Evolutionary conservation across 176 grass and related monocot genomes (phyloP), one percentile per base, ranked within the genome.

Genomic region (Bolboschoenus planiculmis): DNA sequence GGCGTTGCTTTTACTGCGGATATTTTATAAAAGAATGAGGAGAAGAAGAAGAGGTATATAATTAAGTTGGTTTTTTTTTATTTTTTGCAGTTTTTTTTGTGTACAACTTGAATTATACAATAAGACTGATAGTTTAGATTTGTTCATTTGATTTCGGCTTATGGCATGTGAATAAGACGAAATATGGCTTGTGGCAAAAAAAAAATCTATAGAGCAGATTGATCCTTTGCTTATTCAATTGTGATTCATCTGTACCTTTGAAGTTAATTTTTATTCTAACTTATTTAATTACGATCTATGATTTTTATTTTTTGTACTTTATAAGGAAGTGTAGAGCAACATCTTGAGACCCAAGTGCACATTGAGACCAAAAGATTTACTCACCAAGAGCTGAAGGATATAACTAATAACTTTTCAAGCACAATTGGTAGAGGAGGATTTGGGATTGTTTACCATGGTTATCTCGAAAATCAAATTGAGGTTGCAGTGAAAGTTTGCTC

Each of bases 341-440:
- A 37, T 36, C 0, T 67, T 7, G 67, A 36, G 10, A 26, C 67
- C 1, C 67, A 72, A 46, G 39, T 61, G 36, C 55, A 81, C 21
- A 58, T 1, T 27, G 78, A 81, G 16, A 48, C 33, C 2, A 66
- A 78, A 1, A 66, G 10, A 4, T 86, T 89, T 58, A 83, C 88
- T 36, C 67, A 79, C 0, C 23, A 71, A 10, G 83, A 89, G 21
- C 18, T 89, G 15, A 34, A 46, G 35, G 10, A 58, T 29, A 86
- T 89, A 40, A 89, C 88, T 35, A 80, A 80, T 0, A 79, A 86
- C 34, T 89, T 89, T 27, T 36, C 26, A 10, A 2, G 6, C 16
- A 30, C 33, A 11, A 83, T 89, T 80, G 88, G 88, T 31, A 64
- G 78, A 71, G 88, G 88, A 56, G 88, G 88, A 7, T 89, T 72